phyloP scores from a whole-genome alignment of 2,329 filamentous ascomycete species.

The Pseudogymnoascus sp. region DNA sequence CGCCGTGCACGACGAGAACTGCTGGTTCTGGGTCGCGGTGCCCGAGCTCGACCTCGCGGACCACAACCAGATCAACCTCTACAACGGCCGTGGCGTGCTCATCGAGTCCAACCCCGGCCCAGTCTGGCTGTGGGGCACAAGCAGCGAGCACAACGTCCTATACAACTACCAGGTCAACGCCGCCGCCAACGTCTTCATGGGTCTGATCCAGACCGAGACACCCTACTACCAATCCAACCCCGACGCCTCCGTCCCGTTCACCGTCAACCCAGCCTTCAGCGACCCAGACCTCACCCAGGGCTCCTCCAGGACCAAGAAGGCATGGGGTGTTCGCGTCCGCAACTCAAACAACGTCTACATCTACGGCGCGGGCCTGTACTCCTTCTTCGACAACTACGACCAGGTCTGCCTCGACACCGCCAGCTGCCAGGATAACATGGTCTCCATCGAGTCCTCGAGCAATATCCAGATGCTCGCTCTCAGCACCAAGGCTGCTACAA shows the following conservation, averaged over 20 bases:
- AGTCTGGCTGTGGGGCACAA: conserved; percentile 75
- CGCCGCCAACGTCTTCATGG: conserved; percentile 75
- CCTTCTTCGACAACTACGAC: conserved; percentile 76
- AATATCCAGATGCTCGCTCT: conserved; percentile 59
- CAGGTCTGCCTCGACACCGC: conserved; percentile 62
- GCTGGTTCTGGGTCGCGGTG: conserved; percentile 85
- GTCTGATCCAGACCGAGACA: conserved; percentile 81
- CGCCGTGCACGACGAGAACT: conserved; percentile 78
- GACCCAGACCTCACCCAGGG: conserved; percentile 63
- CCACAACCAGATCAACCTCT: conserved; percentile 76
- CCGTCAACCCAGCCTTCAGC: conserved; percentile 46
- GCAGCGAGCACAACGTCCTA: conserved; percentile 58
- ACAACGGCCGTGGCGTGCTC: conserved; percentile 75
- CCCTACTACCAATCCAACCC: conserved; percentile 85
- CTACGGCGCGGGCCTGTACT: conserved; percentile 71
- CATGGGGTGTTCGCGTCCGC: conserved; percentile 68
- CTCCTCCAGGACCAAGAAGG: conserved; percentile 50
- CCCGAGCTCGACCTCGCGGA: conserved; percentile 75
- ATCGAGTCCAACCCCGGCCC: conserved; percentile 69
- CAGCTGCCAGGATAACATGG: conserved; percentile 72
- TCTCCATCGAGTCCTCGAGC: conserved; percentile 60
- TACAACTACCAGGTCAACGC: conserved; percentile 83
- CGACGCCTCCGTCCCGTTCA: conserved; percentile 60
- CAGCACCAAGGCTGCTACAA: conserved; percentile 67
- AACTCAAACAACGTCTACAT: conserved; percentile 62